Base-by-base conservation (phyloP, 2,329 filamentous ascomycete species). In the Laburnicola sp. region DNA sequence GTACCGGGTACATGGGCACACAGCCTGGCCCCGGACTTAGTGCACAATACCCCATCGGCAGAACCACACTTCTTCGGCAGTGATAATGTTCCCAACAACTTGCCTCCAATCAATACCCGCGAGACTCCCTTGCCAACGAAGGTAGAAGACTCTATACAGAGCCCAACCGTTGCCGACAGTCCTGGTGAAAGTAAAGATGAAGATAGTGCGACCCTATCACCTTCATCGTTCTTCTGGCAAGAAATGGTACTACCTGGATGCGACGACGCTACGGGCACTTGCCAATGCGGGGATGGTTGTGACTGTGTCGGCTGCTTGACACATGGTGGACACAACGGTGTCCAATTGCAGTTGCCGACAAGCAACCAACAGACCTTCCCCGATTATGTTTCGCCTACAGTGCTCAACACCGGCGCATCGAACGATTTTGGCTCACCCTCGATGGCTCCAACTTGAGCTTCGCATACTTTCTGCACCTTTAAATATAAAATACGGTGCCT, bases 281-380 rank as follows among this genome's bases (percentile, higher is more conserved):
- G 79, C 50, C 76, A 77, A 54, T 82, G 80, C 50, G 78, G 78
- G 11, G 76, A 76, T 48, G 78, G 79, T 34, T 82, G 79, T 57
- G 73, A 66, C 48, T 82, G 80, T 56, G 70, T 78, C n/a, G 79
- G 78, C 10, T 82, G 80, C 57, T 65, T 80, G 9, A 80, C 78
- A 2, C 79, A 82, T 48, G 76, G 74, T 21, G 79, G 78, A 3
- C 78, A 80, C 50, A 75, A 76, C 23, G 77, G 76, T 10, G 56
- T 79, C 22, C 54, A 69, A 8, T 58, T 78, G 4, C 66, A 69
- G 6, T 45, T 50, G 21, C 50, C 62, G 16, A 31, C 47, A 10
- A 51, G 56, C 6, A 45, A 40, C n/a, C 57, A 63, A 16, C 52
- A 58, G 5, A 16, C 16, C 16, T 16, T 16, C 16, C 16, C 16